Conservation (phyloP, 2,329 filamentous ascomycete species). For the Penicillium sp. region DNA sequence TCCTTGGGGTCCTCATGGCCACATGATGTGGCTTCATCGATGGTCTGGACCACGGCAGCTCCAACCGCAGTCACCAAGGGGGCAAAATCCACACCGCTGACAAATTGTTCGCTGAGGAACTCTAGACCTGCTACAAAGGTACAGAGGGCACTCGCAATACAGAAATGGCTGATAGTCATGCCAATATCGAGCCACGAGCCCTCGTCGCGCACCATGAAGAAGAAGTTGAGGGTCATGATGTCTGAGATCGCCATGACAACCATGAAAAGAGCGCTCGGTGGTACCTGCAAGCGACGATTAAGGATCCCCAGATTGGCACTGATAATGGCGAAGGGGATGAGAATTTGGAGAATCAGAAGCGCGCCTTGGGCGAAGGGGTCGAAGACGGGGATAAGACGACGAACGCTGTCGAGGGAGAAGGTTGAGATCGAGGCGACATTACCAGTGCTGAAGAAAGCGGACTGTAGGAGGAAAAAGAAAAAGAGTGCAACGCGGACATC, state of each 20-base stretch:
- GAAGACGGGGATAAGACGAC: slow-evolving; percentile 84
- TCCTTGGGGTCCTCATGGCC: slow-evolving; percentile 17
- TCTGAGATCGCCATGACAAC: slow-evolving; percentile 89
- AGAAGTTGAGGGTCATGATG: slow-evolving; percentile 90
- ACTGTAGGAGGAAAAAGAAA: slow-evolving; percentile 92
- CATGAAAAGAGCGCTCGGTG: slow-evolving; percentile 90
- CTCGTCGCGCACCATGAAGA: slow-evolving; percentile 95
- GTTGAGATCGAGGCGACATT: slow-evolving; percentile 93
- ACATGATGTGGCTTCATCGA: slow-evolving; percentile 22
- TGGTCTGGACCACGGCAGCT: slow-evolving; percentile 20
- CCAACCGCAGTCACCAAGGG: slow-evolving; percentile 14
- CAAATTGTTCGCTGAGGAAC: slow-evolving; percentile 77
- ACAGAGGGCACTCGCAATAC: slow-evolving; percentile 83
- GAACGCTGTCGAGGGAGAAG: slow-evolving; percentile 89
- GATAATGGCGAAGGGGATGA: slow-evolving; percentile 90
- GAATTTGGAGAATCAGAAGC: slow-evolving; percentile 80
- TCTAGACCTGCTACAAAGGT: slow-evolving; percentile 89
- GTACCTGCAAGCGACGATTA: slow-evolving; percentile 78
- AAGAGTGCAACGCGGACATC: slow-evolving; percentile 88
- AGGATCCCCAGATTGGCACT: slow-evolving; percentile 92
- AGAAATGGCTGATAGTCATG: slow-evolving; percentile 92
- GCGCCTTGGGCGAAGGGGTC: slow-evolving; percentile 90
- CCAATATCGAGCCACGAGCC: slow-evolving; percentile 97
- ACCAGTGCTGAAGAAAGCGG: slow-evolving; percentile 93
- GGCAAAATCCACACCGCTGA: slow-evolving; percentile 69